phyloP scores from a whole-genome alignment of 345 rosid genomes.

The Hirschfeldia incana region DNA sequence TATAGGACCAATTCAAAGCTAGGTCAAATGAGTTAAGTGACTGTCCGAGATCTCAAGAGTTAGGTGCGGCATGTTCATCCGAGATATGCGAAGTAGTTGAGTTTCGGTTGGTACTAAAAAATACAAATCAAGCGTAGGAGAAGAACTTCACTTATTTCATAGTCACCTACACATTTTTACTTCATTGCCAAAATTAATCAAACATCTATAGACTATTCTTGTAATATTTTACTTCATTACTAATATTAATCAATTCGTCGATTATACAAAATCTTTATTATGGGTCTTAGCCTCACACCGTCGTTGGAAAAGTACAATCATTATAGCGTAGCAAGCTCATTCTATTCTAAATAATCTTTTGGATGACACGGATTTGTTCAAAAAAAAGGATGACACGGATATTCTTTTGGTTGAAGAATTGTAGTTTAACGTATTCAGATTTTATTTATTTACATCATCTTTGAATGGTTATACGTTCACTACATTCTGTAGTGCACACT shows the following conservation, averaged over 20 bases:
- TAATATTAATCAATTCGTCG: background rate
- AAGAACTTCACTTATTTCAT: background rate
- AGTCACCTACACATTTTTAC: too few species aligned
- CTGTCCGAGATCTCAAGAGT: background rate
- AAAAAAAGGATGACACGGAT: background rate
- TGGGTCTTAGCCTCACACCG: background rate
- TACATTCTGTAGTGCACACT: background rate
- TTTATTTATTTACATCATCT: background rate
- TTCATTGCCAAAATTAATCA: too few species aligned
- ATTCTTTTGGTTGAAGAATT: background rate
- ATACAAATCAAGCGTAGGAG: background rate
- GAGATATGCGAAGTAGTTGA: background rate
- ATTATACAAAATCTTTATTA: background rate
- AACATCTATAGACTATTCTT: background rate
- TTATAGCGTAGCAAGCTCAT: background rate
- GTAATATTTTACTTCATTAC: background rate
- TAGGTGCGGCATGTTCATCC: background rate
- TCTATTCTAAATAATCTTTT: background rate
- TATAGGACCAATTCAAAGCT: background rate
- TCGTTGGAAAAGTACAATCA: background rate
- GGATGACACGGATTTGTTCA: background rate
- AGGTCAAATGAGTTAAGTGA: background rate
- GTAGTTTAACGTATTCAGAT: background rate
- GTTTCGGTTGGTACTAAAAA: background rate
- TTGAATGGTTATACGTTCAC: background rate